Base-by-base conservation (phyloP, 345 rosid species). In the Sisymbrium altissimum region DNA sequence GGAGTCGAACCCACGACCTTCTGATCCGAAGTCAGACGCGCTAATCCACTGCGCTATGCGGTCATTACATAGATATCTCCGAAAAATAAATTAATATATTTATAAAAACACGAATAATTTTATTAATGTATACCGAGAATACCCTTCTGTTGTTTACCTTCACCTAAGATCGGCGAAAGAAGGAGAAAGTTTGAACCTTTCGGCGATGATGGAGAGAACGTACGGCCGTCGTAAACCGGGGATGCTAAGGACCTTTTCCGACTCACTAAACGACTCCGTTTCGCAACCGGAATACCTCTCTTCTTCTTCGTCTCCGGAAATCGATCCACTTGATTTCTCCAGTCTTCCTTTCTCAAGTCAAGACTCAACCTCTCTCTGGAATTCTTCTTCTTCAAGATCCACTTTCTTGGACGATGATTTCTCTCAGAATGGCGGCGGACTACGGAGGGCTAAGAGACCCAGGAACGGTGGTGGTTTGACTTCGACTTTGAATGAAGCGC, bases 11-110 rank as follows among this genome's bases (percentile, higher is more conserved):
- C 88, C 85, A 81, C 89, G 91, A 86, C 97, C 97, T 91, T 84
- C 82, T 88, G 91, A 89, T 84, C 90, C 94, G 92, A 93, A 93
- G 97, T 89, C 92, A 89, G 89, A 92, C 93, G 95, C 94, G 89
- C 94, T 87, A 89, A 89, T 88, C 92, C 92, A 89, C 94, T 89
- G 93, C 92, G 94, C 96, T 89, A 89, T 86, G 94, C 96, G 86
- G 88, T 84, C 83, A 17, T 3, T 46, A 17, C 25, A 7, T 44
- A 2, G 7, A 1, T 2, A 1, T 2, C 0, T n/a, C 6, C 9
- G 0, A 43, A 14, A 1, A n/a, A 1, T n/a, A n/a, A 23, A 1
- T 1, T 23, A 23, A 23, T 23, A 23, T 5, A 70, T n/a, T n/a
- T n/a, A n/a, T n/a, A n/a, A n/a, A n/a, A n/a, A n/a, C n/a, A n/a